phyloP scores from a whole-genome alignment of 2,329 filamentous ascomycete genomes.

The Exophiala calicioides region DNA sequence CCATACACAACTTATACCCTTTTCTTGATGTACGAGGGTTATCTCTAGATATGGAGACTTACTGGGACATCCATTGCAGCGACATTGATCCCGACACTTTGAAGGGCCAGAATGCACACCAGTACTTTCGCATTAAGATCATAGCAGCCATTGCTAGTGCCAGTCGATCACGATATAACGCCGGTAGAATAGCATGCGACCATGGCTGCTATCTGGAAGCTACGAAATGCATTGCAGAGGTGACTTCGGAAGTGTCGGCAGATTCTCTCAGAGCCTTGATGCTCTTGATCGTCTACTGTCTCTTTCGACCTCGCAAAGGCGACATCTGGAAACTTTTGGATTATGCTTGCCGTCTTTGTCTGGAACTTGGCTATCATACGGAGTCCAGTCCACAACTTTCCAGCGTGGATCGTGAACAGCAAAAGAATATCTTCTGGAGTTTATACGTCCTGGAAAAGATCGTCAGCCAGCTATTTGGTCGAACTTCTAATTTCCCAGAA shows the following conservation, averaged over 20 bases:
- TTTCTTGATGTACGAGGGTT: constrained; percentile 4
- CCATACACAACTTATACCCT: constrained; percentile 29
- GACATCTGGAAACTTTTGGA: constrained; percentile 22
- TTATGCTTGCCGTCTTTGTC: constrained; percentile 24
- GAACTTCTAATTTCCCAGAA: constrained; percentile 35
- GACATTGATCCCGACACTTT: not conserved
- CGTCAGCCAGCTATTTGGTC: constrained; percentile 36
- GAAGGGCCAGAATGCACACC: constrained; percentile 22
- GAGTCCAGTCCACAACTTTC: constrained; percentile 18
- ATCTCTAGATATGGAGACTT: constrained; percentile 11
- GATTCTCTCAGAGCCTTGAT: constrained; percentile 24
- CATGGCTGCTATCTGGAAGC: constrained; percentile 23
- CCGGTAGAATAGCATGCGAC: constrained; percentile 5
- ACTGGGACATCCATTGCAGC: not conserved
- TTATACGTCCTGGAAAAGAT: constrained; percentile 37
- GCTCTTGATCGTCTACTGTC: constrained; percentile 24
- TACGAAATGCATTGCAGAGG: constrained; percentile 12
- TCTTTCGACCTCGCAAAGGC: constrained; percentile 25
- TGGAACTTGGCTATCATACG: constrained; percentile 35
- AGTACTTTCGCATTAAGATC: constrained; percentile 32
- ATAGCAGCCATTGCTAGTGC: constrained; percentile 32
- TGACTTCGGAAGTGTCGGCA: constrained; percentile 21
- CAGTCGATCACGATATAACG: constrained; percentile 12
- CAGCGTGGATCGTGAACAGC: constrained; percentile 9
- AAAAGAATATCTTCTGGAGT: constrained; percentile 34